phyloP scores from a whole-genome alignment of 148 eudicot genomes.

The Diospyros lotus region DNA sequence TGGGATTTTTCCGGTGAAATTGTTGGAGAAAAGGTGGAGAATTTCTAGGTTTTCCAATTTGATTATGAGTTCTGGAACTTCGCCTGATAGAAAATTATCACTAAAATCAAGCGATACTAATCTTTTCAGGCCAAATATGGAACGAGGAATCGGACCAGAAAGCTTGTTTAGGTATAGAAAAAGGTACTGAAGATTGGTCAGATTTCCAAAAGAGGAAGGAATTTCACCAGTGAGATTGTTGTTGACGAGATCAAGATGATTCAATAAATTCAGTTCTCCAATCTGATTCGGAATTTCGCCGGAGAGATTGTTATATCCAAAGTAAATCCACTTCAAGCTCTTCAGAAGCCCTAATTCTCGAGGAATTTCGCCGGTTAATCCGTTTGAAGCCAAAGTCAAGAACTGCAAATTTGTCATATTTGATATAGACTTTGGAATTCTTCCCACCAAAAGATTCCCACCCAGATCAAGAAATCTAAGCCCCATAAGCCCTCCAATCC shows the following conservation, averaged over 20 bases:
- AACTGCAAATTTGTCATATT: constrained; percentile 43
- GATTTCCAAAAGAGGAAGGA: constrained; percentile 68
- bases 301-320: constrained; percentile 78
- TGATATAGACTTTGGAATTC: constrained; percentile 59
- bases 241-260: constrained; percentile 77
- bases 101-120: constrained; percentile 73
- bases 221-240: constrained; percentile 71
- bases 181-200: constrained; percentile 56
- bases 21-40: constrained; percentile 77
- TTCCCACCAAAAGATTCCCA: constrained; percentile 60
- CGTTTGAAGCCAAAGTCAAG: constrained; percentile 78
- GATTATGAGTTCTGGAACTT: constrained; percentile 42
- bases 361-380: constrained; percentile 59
- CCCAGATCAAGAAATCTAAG: constrained; percentile 70
- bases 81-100: constrained; percentile 62
- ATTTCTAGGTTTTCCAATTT: constrained; percentile 51
- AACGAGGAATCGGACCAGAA: constrained; percentile 49
- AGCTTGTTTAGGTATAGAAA: constrained; percentile 71
- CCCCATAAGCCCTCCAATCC: constrained; percentile 33
- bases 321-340: constrained; percentile 58
- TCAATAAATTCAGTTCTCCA: constrained; percentile 49
- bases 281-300: constrained; percentile 58
- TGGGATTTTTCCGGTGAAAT: constrained; percentile 69
- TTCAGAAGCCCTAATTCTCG: constrained; percentile 43
- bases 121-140: constrained; percentile 42